phyloP scores from a whole-genome alignment of 352 stramenopile genomes.

The Phytopythium boreale region DNA sequence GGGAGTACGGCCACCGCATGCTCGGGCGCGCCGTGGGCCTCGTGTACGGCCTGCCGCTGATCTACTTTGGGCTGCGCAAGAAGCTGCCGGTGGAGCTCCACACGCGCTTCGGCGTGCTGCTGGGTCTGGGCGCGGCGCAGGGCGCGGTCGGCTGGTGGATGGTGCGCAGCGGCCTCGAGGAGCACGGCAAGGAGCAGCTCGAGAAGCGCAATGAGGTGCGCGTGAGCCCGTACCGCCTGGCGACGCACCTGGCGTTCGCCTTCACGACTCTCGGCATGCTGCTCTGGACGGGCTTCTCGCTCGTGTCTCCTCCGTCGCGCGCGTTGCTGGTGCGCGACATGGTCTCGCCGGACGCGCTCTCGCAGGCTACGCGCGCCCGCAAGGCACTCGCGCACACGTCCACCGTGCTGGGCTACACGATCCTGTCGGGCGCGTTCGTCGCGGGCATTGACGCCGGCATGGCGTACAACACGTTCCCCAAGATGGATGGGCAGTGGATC shows the following conservation, averaged over 20 bases:
- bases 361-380: conserved; percentile 58
- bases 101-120: conserved; percentile 54
- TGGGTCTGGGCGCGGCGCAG: conserved; percentile 67
- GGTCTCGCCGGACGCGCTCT: conserved; percentile 74
- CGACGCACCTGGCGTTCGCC: conserved; percentile 95
- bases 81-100: conserved; percentile 71
- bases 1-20: conserved; percentile 98
- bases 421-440: conserved; percentile 93
- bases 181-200: conserved; percentile 84
- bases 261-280: conserved; percentile 96
- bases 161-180: conserved; percentile 97
- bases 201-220: conserved; percentile 93
- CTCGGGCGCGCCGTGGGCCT: conserved; percentile 94
- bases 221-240: conserved; percentile 96
- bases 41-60: conserved; percentile 90
- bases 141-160: conserved; percentile 98
- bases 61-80: conserved; percentile 92
- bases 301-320: conserved; percentile 77
- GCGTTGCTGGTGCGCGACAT: conserved; percentile 65
- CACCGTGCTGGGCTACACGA: conserved; percentile 75
- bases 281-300: conserved; percentile 93
- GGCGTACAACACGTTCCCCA: conserved; percentile 98
- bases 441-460: conserved; percentile 98
- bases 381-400: conserved; percentile 61
- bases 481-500: conserved; percentile 95